phyloP scores from a whole-genome alignment of 306 rosid species.

The Luffa aegyptiaca region DNA sequence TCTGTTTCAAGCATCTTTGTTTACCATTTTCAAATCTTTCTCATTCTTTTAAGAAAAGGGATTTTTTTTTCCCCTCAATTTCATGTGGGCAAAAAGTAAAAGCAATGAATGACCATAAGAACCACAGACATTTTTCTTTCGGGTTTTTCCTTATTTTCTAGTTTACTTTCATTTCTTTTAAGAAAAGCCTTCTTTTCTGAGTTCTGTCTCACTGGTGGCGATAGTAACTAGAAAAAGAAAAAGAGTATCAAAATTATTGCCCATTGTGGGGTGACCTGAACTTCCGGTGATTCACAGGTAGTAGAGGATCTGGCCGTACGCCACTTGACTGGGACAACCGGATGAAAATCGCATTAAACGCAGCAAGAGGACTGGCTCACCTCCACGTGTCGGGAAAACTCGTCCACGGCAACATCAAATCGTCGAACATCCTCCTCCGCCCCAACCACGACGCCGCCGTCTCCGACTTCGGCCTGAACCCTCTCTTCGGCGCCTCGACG shows the following conservation, averaged over 20 bases:
- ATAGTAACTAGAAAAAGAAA: background rate
- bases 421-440: slow-evolving; percentile 79
- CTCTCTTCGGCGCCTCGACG: slow-evolving; percentile 52
- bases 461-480: slow-evolving; percentile 77
- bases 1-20: slow-evolving; percentile 5
- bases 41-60: background rate
- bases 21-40: background rate
- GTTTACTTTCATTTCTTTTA: slow-evolving; percentile 1
- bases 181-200: slow-evolving; percentile 12
- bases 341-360: slow-evolving; percentile 60
- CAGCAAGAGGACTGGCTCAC: slow-evolving; percentile 66
- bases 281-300: slow-evolving; percentile 39
- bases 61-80: background rate
- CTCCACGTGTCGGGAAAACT: slow-evolving; percentile 80
- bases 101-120: background rate
- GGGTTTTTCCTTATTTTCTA: background rate
- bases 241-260: background rate
- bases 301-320: slow-evolving; percentile 93
- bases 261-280: background rate
- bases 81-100: background rate
- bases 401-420: slow-evolving; percentile 84
- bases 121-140: background rate
- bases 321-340: slow-evolving; percentile 94
- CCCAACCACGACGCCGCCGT: slow-evolving; percentile 51
- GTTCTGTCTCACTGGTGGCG: background rate